Evolutionary conservation across 352 stramenopile species (phyloP), one percentile per base, ranked within the genome.

Genomic region (Pythium pyrilobum): DNA sequence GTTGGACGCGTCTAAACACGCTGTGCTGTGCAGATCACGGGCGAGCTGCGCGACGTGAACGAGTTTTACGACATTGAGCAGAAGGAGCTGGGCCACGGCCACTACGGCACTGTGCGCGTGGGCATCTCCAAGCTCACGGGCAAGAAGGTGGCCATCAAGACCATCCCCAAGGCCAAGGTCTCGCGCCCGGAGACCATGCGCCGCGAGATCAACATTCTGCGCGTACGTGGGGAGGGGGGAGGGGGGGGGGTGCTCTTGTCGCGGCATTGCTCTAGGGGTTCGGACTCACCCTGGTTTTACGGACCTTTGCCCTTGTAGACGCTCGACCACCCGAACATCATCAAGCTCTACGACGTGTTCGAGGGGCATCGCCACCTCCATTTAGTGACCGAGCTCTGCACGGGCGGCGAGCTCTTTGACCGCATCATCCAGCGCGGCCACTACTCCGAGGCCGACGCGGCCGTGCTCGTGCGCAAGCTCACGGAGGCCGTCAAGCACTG

Each of bases 111-210:
- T 0, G 97, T 99, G 25, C 85, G 96, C 39, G 95, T 97, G 59
- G 97, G 92, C 46, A 90, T 95, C 64, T 81, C 97, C 74, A 96
- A 96, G 42, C 67, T 83, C 47, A 98, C 87, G 12, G 93, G 94
- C 29, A 79, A 97, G 47, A 95, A 92, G 64, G 96, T 97, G 65
- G 97, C 97, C n/a, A 98, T 99, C 52, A 99, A 99, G 81, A 98
- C 93, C 18, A 99, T 99, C 62, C 80, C 90, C 37, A 99, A 99
- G 81, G 80, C 81, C 20, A 98, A 98, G 62, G 94, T 98, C 20
- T 89, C 78, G 21, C 92, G 95, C 52, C 80, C 97, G 3, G 95
- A 99, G 66, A 96, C 92, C n/a, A 88, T 99, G 54, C 94, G 91
- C 48, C 87, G 88, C 54, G 89, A 97, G 64, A 95, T 97, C 50